Conservation (phyloP, 257 asterid species). For the Paulownia fortunei region DNA sequence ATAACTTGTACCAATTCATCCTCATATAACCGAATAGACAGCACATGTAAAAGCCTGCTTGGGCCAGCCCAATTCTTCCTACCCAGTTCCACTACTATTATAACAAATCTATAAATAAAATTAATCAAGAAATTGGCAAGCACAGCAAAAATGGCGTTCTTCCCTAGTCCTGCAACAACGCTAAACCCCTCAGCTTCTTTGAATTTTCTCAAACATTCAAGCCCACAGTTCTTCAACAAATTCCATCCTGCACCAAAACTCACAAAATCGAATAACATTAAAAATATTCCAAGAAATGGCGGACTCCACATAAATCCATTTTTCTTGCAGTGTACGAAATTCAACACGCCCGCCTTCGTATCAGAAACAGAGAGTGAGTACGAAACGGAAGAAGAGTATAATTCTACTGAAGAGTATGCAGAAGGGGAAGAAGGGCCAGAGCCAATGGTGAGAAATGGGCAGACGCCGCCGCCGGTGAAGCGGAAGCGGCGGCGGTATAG, state of each 20-base stretch:
- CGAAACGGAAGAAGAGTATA: constrained; percentile 44
- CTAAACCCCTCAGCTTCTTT: constrained; percentile 39
- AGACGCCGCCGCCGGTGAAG: constrained; percentile 45
- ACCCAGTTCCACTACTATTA: not conserved
- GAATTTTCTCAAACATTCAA: constrained; percentile 10
- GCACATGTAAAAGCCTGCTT: not conserved
- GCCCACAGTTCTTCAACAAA: constrained; percentile 15
- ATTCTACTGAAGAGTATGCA: constrained; percentile 29
- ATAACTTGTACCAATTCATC: not conserved
- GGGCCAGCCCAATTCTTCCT: not conserved
- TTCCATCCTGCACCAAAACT: constrained; percentile 8
- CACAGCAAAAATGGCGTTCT: constrained; percentile 42
- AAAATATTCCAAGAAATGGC: constrained; percentile 12
- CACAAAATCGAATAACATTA: not conserved
- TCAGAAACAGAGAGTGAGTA: constrained; percentile 54
- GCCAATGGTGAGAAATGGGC: constrained; percentile 31
- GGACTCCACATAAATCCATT: constrained; percentile 14
- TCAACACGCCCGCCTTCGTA: constrained; percentile 31
- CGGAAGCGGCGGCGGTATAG: constrained; percentile 67
- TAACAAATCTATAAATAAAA: not conserved
- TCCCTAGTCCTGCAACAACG: constrained; percentile 22
- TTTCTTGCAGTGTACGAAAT: constrained; percentile 34
- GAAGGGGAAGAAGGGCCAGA: constrained; percentile 35
- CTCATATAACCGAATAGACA: not conserved
- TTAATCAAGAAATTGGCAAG: not conserved